Base-by-base conservation (phyloP, 805 yeast species). In the Sugiyamaella chiloensis region DNA sequence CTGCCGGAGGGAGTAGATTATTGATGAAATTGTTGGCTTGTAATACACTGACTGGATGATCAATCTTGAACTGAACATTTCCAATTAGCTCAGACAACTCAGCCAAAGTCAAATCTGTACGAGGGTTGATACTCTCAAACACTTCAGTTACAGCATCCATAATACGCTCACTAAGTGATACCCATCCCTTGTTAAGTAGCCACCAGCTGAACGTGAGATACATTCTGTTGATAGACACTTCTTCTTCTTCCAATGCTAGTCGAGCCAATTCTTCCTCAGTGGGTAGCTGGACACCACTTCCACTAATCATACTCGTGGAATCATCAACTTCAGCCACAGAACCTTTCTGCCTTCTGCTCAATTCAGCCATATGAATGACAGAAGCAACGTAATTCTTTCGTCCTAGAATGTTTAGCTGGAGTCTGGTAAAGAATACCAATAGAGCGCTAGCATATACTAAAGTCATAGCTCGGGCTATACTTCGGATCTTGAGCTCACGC, bases 171-270 rank as follows among this genome's bases (percentile, higher is more conserved):
- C 78, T 72, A 29, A 87, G 67, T 27, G 72, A 68, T 19, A 73
- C 58, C 89, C 93, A 88, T 0, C 98, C 98, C 54, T 81, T 79
- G 64, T 91, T 89, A 43, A 91, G 71, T 40, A 91, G 65, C 96
- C 96, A 91, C 96, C 97, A 91, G 52, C 90, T 83, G 52, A 88
- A 76, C 0, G 95, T 84, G 40, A 91, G 71, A 62, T 85, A 91
- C 43, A 88, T 84, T 58, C 93, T 91, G 60, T 83, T 80, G 55
- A 77, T 76, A 30, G 67, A 71, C 30, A 53, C 36, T 29, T 57
- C 61, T 44, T 59, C 57, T 24, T 56, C 61, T 19, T 58, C 63
- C 30, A 53, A 17, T 9, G 56, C 55, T 17, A 51, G 42, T n/a
- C 41, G 42, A 26, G 59, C 62, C 20, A 47, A 49, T 26, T 53